Percentiles rank a stretch among this genome's conserved stretches.
These are phyloP conservation scores for Suillus hirtellus DNA, from an alignment of 768 basidiomycete species.

Conservation along the genomic window DNA sequence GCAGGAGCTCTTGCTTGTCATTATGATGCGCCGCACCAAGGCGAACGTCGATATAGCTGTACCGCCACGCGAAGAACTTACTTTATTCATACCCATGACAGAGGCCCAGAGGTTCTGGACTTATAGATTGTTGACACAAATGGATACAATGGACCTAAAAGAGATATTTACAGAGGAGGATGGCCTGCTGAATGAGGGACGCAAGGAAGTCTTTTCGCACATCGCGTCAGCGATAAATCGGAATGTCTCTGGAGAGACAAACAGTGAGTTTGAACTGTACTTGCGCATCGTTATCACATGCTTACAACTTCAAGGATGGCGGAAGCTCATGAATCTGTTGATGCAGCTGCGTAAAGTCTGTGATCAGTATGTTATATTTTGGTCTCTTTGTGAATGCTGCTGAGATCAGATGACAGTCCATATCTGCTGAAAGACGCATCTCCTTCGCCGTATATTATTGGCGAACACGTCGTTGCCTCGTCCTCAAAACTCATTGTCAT, in stretches of 20 bases:
- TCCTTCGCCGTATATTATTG: constrained; percentile 49
- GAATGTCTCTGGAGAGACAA: constrained; percentile 30
- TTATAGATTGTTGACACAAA: constrained; percentile 51
- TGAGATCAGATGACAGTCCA: constrained; percentile 39
- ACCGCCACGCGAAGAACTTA: constrained; percentile 58
- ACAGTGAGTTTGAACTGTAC: constrained; percentile 24
- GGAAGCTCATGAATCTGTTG: constrained; percentile 63
- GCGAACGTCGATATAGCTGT: constrained; percentile 47
- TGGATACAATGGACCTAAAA: constrained; percentile 49
- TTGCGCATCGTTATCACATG: background rate
- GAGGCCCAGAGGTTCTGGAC: constrained; percentile 67
- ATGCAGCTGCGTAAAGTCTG: constrained; percentile 72
- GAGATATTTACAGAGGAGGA: constrained; percentile 46
- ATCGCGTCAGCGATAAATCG: constrained; percentile 40
- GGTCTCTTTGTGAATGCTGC: background rate
- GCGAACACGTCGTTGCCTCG: constrained; percentile 55
- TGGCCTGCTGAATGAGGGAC: constrained; percentile 33
- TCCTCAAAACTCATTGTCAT: constrained; percentile 58
- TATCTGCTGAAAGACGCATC: constrained; percentile 52
- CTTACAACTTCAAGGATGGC: constrained; percentile 41
- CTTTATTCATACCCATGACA: constrained; percentile 56
- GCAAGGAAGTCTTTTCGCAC: constrained; percentile 40
- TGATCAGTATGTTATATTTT: constrained; percentile 51
- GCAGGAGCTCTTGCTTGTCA: constrained; percentile 45
- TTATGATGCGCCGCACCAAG: constrained; percentile 67